phyloP scores from a whole-genome alignment of 139 green algal species.

The Tetradesmus obliquus region DNA sequence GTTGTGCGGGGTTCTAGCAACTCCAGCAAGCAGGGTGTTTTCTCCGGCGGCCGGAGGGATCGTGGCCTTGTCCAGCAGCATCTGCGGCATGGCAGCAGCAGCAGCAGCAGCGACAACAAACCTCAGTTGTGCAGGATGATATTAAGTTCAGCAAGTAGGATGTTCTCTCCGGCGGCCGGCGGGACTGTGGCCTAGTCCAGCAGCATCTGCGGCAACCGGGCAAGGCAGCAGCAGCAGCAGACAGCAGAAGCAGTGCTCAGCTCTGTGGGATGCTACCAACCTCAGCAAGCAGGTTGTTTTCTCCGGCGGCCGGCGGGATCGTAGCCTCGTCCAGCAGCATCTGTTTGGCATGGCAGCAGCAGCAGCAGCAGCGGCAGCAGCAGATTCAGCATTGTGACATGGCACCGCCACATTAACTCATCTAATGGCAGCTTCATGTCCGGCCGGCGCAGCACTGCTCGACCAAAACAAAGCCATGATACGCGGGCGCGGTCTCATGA shows the following conservation, averaged over 20 bases:
- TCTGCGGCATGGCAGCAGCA: not conserved
- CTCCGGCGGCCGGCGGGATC: not conserved
- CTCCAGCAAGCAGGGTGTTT: not conserved
- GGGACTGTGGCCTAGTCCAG: not conserved
- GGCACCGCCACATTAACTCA: too few relatives aligned
- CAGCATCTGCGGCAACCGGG: not conserved
- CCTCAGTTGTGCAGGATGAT: not conserved
- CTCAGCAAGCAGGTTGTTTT: slow-evolving; percentile 9
- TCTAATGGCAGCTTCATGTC: too few relatives aligned
- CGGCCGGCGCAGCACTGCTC: too few relatives aligned
- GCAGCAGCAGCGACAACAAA: not conserved
- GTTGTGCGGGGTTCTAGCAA: not conserved
- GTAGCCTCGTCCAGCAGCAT: slow-evolving; percentile 45
- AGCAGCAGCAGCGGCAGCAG: too few relatives aligned
- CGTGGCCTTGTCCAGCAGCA: slow-evolving; percentile 45
- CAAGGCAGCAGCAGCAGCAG: not conserved
- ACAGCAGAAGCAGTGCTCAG: not conserved
- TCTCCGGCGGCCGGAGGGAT: too few relatives aligned
- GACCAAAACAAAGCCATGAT: too few relatives aligned
- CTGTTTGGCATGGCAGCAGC: not conserved
- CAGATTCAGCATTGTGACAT: too few relatives aligned
- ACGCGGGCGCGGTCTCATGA: too few relatives aligned
- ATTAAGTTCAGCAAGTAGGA: not conserved
- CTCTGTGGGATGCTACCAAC: not conserved
- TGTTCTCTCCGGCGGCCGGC: too few relatives aligned